phyloP scores from a whole-genome alignment of 768 basidiomycete genomes.

The Hericium rajendrae region DNA sequence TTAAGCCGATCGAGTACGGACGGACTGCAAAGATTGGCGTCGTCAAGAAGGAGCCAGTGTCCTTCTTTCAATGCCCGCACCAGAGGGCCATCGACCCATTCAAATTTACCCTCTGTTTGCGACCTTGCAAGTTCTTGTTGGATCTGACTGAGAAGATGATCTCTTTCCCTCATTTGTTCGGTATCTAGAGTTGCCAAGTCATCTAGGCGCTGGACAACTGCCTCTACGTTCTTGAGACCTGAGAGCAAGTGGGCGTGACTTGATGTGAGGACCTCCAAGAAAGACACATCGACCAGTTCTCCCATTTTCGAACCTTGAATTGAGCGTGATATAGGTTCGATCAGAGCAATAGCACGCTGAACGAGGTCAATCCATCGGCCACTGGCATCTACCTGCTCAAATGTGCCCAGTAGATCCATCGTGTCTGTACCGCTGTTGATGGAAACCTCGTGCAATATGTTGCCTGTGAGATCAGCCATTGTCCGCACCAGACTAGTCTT shows the following conservation, averaged over 20 bases:
- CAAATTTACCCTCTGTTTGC: conserved; percentile 50
- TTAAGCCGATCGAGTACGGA: conserved; percentile 96
- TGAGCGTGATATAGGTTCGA: conserved; percentile 31
- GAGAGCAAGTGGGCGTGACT: neutral
- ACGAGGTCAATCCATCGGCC: conserved; percentile 29
- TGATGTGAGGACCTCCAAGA: neutral
- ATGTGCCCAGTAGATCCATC: conserved; percentile 88
- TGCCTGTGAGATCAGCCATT: conserved; percentile 64
- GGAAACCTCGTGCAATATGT: conserved; percentile 57
- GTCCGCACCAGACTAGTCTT: conserved; percentile 70
- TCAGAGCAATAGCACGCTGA: conserved; percentile 29
- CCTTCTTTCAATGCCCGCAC: conserved; percentile 79
- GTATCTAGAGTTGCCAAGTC: conserved; percentile 16
- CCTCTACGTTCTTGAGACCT: conserved; percentile 14
- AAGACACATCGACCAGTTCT: neutral
- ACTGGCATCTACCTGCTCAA: conserved; percentile 78
- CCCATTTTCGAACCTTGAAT: conserved; percentile 13
- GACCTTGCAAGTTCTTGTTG: conserved; percentile 16
- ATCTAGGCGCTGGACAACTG: conserved; percentile 21
- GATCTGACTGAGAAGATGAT: conserved; percentile 1
- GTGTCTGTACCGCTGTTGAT: conserved; percentile 87
- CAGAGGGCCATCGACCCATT: conserved; percentile 94
- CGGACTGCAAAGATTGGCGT: conserved; percentile 89
- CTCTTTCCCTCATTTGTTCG: neutral
- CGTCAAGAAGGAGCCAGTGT: conserved; percentile 84